Conservation (phyloP, 1,139 yeast genomes). For the Scheffersomyces illinoinensis region DNA sequence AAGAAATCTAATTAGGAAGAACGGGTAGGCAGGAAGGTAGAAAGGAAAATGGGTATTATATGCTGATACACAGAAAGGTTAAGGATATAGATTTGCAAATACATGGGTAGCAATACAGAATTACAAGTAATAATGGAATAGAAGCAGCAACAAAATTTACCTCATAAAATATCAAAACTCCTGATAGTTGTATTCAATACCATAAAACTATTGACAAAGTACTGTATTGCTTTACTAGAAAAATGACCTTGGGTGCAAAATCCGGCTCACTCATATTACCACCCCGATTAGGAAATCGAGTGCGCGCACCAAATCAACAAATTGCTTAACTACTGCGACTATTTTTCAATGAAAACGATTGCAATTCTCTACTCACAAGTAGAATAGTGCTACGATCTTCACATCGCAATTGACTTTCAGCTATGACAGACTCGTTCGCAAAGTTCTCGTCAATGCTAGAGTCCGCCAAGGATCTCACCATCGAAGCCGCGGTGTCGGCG, state of each 20-base stretch:
- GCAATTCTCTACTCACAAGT: not conserved
- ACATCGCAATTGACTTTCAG: not conserved
- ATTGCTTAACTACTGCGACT: not conserved
- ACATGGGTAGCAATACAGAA: too few relatives aligned
- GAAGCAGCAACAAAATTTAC: not conserved
- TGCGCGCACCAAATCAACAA: not conserved
- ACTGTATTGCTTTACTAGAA: not conserved
- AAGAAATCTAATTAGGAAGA: constrained; percentile 1
- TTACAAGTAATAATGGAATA: not conserved
- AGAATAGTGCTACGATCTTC: not conserved
- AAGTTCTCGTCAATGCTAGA: constrained; percentile 56
- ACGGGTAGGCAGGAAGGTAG: not conserved
- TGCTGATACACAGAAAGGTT: not conserved
- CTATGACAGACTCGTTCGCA: constrained; percentile 45
- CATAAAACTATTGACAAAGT: not conserved
- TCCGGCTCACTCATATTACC: not conserved
- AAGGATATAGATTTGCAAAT: too few relatives aligned
- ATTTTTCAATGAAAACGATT: not conserved
- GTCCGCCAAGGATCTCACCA: constrained; percentile 76
- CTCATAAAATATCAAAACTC: too few relatives aligned
- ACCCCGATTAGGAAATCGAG: not conserved
- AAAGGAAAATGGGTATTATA: not conserved
- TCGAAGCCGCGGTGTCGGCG: constrained; percentile 82
- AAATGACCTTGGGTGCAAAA: not conserved
- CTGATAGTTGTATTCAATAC: not conserved